A percentile compares a stretch with the other conserved stretches of the same genome.
phyloP scores from a whole-genome alignment of 2,329 filamentous ascomycete species.

The Cladosporium sp. region DNA sequence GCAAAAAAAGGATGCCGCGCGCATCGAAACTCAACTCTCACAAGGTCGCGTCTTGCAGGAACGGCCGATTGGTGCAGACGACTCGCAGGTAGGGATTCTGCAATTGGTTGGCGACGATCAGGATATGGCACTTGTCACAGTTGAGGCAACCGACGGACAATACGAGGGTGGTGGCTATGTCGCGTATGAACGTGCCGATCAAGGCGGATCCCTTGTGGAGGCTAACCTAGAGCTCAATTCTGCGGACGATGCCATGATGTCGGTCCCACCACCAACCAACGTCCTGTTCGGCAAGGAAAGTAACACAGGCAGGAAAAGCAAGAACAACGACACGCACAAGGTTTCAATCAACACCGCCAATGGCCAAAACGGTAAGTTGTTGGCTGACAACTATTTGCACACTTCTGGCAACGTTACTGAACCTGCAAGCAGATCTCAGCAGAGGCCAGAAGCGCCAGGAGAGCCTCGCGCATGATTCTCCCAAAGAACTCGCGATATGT shows the following conservation, averaged over 20 bases:
- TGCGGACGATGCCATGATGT: not conserved
- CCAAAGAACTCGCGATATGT: constrained; percentile 1
- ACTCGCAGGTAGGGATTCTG: constrained; percentile 18
- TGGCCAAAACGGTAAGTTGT: not conserved
- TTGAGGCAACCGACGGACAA: constrained; percentile 21
- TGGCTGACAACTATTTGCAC: not conserved
- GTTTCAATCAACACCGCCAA: too few relatives aligned
- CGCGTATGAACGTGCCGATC: not conserved
- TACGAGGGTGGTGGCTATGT: not conserved
- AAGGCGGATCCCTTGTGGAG: not conserved
- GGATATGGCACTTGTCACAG: constrained; percentile 31
- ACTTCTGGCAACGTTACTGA: not conserved
- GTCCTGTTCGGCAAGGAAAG: not conserved
- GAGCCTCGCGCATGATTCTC: not conserved
- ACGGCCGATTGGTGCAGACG: constrained; percentile 18
- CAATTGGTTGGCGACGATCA: constrained; percentile 30
- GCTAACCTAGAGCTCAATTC: not conserved
- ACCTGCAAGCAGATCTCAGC: not conserved
- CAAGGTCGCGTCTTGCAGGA: constrained; percentile 19
- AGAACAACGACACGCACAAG: not conserved
- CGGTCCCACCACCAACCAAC: not conserved
- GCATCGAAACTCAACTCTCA: constrained; percentile 19
- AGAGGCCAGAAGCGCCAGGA: not conserved
- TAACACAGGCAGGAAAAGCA: not conserved
- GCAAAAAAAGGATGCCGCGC: constrained; percentile 16